A percentile compares a stretch with the other conserved stretches of the same genome.
Evolutionary conservation across 176 grass and related monocot species (phyloP).

Genomic region (Alopecurus myosuroides): DNA sequence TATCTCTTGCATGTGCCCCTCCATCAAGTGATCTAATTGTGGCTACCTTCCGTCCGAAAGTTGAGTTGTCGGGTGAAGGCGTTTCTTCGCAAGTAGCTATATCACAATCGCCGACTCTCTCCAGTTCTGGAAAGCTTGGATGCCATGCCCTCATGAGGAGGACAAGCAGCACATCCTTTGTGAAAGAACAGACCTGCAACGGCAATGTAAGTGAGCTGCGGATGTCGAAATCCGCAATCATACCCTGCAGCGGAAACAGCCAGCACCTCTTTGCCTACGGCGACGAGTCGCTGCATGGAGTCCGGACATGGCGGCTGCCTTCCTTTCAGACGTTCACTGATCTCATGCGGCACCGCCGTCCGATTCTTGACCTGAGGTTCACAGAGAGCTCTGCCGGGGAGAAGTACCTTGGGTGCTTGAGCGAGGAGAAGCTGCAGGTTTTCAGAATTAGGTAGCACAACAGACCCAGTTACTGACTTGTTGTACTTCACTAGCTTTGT

Average conservation of each 20-base stretch:
- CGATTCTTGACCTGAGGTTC: constrained; percentile 86
- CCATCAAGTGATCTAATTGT: constrained; percentile 46
- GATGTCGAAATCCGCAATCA: constrained; percentile 74
- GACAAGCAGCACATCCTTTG: constrained; percentile 27
- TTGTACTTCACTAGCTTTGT: not conserved
- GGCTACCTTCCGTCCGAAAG: constrained; percentile 70
- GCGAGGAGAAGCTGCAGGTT: constrained; percentile 67
- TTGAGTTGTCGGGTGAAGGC: constrained; percentile 44
- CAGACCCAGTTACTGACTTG: not conserved
- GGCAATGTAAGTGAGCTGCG: constrained; percentile 61
- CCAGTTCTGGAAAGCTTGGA: constrained; percentile 55
- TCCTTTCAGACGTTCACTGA: constrained; percentile 42
- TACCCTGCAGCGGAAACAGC: constrained; percentile 24
- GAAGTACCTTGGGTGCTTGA: constrained; percentile 73
- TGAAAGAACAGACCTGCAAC: constrained; percentile 28
- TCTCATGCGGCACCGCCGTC: constrained; percentile 57
- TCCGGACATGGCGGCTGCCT: constrained; percentile 62
- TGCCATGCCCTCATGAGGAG: constrained; percentile 56
- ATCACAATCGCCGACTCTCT: constrained; percentile 22
- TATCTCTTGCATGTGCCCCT: constrained; percentile 61
- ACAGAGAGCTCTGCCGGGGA: constrained; percentile 22
- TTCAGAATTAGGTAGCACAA: constrained; percentile 30
- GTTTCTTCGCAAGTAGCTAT: constrained; percentile 33
- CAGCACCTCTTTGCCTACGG: constrained; percentile 65
- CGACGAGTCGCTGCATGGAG: constrained; percentile 44